Evolutionary conservation across 768 basidiomycete species (phyloP).

Genomic region (Kwoniella bestiolae): DNA sequence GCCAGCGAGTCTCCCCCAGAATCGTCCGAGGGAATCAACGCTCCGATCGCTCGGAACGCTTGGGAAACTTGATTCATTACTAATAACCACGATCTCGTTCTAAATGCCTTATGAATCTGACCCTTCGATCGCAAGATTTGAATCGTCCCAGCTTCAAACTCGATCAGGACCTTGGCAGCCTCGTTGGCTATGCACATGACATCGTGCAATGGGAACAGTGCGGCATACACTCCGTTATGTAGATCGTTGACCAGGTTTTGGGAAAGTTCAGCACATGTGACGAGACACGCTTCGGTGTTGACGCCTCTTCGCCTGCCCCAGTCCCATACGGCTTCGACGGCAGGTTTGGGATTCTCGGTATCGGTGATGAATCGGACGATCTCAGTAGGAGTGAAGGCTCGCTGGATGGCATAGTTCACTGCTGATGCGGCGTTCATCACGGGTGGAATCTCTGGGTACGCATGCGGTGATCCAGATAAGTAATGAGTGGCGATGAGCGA

Average conservation of each 20-base stretch:
- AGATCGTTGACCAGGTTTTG: constrained; percentile 19
- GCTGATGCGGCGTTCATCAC: constrained; percentile 16
- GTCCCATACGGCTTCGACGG: constrained; percentile 34
- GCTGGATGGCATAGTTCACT: constrained; percentile 29
- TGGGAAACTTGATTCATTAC: constrained; percentile 30
- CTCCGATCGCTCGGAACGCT: constrained; percentile 17
- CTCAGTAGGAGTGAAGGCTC: constrained; percentile 38
- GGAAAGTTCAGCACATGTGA: constrained; percentile 27
- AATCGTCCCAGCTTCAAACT: constrained; percentile 41
- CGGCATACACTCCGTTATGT: background rate
- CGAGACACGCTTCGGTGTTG: constrained; percentile 31
- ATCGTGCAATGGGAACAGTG: constrained; percentile 38
- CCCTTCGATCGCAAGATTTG: constrained; percentile 15
- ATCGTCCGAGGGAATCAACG: constrained; percentile 6
- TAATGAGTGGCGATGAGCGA: constrained; percentile 38
- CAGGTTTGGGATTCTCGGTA: constrained; percentile 6
- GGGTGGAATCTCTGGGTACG: constrained; percentile 34
- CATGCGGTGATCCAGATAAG: constrained; percentile 30
- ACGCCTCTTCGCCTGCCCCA: constrained; percentile 40
- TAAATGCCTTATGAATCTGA: constrained; percentile 14
- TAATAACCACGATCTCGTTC: constrained; percentile 24
- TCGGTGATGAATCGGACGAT: constrained; percentile 37
- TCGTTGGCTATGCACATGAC: constrained; percentile 38
- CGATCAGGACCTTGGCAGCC: constrained; percentile 40
- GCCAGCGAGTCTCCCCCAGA: constrained; percentile 31